Evolutionary conservation across 306 rosid species (phyloP), one percentile per base, ranked within the genome.

Genomic region (Casuarina cunninghamiana): DNA sequence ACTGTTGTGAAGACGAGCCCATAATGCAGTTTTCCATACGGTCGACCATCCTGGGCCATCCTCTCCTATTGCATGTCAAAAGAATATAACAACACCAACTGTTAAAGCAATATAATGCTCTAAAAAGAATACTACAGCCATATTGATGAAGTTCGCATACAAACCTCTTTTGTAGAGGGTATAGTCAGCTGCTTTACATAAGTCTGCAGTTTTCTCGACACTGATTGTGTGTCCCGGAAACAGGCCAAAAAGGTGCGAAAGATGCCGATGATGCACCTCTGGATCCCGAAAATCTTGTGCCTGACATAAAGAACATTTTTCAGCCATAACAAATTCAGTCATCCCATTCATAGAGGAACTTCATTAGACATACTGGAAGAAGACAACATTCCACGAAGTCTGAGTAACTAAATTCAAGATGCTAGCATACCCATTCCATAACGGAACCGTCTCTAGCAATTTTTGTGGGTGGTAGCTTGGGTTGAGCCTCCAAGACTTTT

Each of bases 11-110:
- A 92, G 97, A 57, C 88, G 93, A 42, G 98, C 97, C 97, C 98
- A 91, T 62, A 91, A 65, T 48, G 96, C 85, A 54, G 84, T 84
- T 83, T 92, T 92, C 97, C 98, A 95, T 44, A 88, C 82, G 54
- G 98, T 92, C 45, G 98, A 95, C 98, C 98, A 95, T 71, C 97
- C 98, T n/a, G 98, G 97, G 79, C 98, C 97, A 1, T 95, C 98
- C 63, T 89, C 97, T 74, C 98, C 97, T 95, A 87, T 85, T 82
- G 73, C 45, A 79, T 67, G 65, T 32, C 8, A 77, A 71, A 74
- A 8, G 75, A 83, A 76, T 72, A 69, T 72, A 71, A 80, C 49
- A 16, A 9, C 55, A 51, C 55, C 15, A 3, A 6, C 74, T 68
- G 60, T 49, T 53, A 51, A 9, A 51, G 7, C 16, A 15, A 13